phyloP scores from a whole-genome alignment of 495 filamentous ascomycete species.

The Aspergillus baeticus region DNA sequence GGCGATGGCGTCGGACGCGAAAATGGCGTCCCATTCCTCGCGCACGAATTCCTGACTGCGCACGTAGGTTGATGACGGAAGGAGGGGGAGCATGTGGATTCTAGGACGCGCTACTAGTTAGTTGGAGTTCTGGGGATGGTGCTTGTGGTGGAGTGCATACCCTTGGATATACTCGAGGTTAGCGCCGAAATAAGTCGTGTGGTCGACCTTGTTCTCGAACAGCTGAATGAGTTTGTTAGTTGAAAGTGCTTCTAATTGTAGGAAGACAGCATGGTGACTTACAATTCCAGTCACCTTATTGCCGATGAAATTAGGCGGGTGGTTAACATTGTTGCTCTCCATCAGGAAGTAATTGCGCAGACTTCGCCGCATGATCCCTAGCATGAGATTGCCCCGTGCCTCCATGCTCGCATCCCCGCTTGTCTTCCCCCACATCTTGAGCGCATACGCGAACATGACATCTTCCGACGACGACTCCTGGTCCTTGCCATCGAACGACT shows the following conservation, averaged over 20 bases:
- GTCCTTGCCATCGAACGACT: constrained; percentile 87
- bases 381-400: constrained; percentile 81
- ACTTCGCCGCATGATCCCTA: constrained; percentile 68
- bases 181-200: constrained; percentile 87
- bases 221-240: constrained; percentile 44
- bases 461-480: constrained; percentile 92
- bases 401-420: constrained; percentile 78
- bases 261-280: constrained; percentile 20
- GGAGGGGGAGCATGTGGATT: constrained; percentile 94
- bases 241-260: neutral
- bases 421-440: constrained; percentile 91
- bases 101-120: constrained; percentile 29
- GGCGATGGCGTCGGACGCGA: constrained; percentile 44
- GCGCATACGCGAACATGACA: constrained; percentile 78
- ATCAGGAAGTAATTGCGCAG: constrained; percentile 83
- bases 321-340: constrained; percentile 64
- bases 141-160: constrained; percentile 31
- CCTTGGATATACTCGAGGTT: constrained; percentile 84
- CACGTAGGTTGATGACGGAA: constrained; percentile 66
- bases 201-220: constrained; percentile 96
- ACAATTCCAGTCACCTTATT: constrained; percentile 90
- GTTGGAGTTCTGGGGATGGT: neutral
- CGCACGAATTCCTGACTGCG: constrained; percentile 68
- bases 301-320: constrained; percentile 71
- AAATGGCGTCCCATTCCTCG: constrained; percentile 85